Percentiles rank a stretch among this genome's conserved stretches.
Evolutionary conservation across 2,329 filamentous ascomycete species (phyloP).

Genomic region (Calonectria hongkongensis): DNA sequence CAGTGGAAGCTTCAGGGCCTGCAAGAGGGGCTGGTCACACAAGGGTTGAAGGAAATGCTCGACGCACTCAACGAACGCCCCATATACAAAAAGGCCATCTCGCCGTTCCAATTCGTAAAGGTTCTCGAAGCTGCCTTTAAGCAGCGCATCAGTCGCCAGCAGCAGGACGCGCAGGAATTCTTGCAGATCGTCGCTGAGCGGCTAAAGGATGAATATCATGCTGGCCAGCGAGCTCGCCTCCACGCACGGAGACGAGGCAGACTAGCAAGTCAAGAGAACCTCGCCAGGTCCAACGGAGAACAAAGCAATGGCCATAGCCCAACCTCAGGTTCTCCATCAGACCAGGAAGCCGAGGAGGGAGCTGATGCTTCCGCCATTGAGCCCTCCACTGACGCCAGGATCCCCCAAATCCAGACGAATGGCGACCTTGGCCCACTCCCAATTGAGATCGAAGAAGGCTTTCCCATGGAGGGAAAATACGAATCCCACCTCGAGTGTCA

Average conservation of each 20-base stretch:
- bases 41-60: slow-evolving; percentile 92
- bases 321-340: slow-evolving; percentile 34
- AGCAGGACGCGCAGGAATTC: slow-evolving; percentile 99
- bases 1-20: slow-evolving; percentile 80
- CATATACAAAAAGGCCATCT: slow-evolving; percentile 94
- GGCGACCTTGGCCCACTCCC: slow-evolving; percentile 51
- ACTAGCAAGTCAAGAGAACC: slow-evolving; percentile 39
- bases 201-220: slow-evolving; percentile 94
- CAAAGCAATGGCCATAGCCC: slow-evolving; percentile 44
- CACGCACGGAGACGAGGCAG: slow-evolving; percentile 66
- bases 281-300: slow-evolving; percentile 48
- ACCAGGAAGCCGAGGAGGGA: slow-evolving; percentile 38
- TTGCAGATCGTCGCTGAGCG: slow-evolving; percentile 94
- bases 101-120: slow-evolving; percentile 87
- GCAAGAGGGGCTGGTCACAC: slow-evolving; percentile 88
- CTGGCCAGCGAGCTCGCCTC: slow-evolving; percentile 83
- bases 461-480: slow-evolving; percentile 92
- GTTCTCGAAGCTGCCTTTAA: slow-evolving; percentile 90
- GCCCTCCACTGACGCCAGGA: slow-evolving; percentile 48
- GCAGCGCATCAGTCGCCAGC: slow-evolving; percentile 92
- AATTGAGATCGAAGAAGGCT: slow-evolving; percentile 79
- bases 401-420: slow-evolving; percentile 43
- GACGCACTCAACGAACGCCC: slow-evolving; percentile 95
- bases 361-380: slow-evolving; percentile 50
- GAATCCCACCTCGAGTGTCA: slow-evolving; percentile 97